Evolutionary conservation across 2,329 filamentous ascomycete species (phyloP).

Genomic region (Paecilomyces sp.): DNA sequence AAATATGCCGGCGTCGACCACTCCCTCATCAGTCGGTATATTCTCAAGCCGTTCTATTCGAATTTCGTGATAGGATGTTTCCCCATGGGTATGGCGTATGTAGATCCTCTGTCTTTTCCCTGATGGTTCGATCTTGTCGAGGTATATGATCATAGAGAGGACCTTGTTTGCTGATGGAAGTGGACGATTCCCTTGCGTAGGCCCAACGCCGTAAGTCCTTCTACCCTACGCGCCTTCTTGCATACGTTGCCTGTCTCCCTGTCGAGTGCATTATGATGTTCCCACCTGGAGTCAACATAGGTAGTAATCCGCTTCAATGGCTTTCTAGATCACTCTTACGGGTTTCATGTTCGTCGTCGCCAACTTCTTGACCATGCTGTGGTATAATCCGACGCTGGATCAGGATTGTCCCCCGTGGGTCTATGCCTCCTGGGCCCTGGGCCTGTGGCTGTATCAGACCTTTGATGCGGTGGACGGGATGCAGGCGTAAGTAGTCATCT

Average conservation of each 20-base stretch:
- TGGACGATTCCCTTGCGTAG: slow-evolving; percentile 17
- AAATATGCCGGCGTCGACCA: slow-evolving; percentile 91
- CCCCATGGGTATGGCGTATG: slow-evolving; percentile 85
- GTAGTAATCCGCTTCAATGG: not conserved
- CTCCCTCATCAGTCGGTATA: slow-evolving; percentile 81
- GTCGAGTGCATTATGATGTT: not conserved
- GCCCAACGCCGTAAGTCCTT: slow-evolving; percentile 42
- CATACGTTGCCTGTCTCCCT: not conserved
- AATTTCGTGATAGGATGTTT: slow-evolving; percentile 91
- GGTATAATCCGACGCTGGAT: slow-evolving; percentile 92
- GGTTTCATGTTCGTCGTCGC: slow-evolving; percentile 84
- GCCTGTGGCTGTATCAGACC: slow-evolving; percentile 93
- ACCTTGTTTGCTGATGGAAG: not conserved
- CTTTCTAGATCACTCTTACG: slow-evolving; percentile 67
- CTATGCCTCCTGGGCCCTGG: slow-evolving; percentile 83
- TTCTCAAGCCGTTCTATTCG: slow-evolving; percentile 96
- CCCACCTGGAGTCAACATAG: not conserved
- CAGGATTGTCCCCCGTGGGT: slow-evolving; percentile 93
- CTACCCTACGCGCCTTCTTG: not conserved
- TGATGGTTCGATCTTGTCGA: not conserved
- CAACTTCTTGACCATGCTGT: slow-evolving; percentile 86
- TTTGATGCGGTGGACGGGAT: slow-evolving; percentile 95
- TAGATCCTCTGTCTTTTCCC: slow-evolving; percentile 14
- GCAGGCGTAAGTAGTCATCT: slow-evolving; percentile 62
- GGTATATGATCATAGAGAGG: not conserved